These are phyloP conservation scores for Rubroboletus satanas DNA, from an alignment of 768 basidiomycete genomes.

Conservation along the genomic window DNA sequence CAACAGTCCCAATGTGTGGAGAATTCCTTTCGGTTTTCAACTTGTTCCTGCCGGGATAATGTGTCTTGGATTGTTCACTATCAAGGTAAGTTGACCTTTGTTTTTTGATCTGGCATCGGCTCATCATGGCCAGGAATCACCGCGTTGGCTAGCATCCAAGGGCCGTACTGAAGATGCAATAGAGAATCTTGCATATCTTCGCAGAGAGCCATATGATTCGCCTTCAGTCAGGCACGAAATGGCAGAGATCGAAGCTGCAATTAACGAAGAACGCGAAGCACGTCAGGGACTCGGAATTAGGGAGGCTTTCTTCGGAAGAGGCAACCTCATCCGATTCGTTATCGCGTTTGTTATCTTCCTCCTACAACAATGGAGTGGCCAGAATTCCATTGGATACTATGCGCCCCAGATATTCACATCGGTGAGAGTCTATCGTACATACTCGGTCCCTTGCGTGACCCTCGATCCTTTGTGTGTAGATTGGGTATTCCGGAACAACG, in stretches of 20 bases:
- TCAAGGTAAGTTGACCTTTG: constrained; percentile 39
- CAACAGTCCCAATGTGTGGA: constrained; percentile 53
- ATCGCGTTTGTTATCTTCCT: constrained; percentile 80
- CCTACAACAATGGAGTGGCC: constrained; percentile 81
- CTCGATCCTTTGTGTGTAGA: constrained; percentile 33
- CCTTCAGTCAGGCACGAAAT: constrained; percentile 54
- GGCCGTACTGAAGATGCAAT: constrained; percentile 53
- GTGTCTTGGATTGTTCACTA: constrained; percentile 61
- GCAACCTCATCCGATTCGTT: constrained; percentile 79
- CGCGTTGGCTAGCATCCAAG: constrained; percentile 70
- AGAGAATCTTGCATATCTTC: constrained; percentile 60
- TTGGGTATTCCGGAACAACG: constrained; percentile 58
- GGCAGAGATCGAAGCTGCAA: constrained; percentile 79
- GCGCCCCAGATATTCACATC: constrained; percentile 71
- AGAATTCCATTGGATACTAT: constrained; percentile 78
- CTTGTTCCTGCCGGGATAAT: constrained; percentile 73
- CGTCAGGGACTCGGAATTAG: constrained; percentile 60
- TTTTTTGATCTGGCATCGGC: not conserved
- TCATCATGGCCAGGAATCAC: constrained; percentile 53
- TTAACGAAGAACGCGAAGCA: constrained; percentile 66
- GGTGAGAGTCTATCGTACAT: constrained; percentile 32
- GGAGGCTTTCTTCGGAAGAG: constrained; percentile 77
- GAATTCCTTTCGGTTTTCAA: constrained; percentile 71
- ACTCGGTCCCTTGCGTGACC: not conserved
- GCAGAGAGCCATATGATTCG: constrained; percentile 41